Conservation (phyloP, 352 stramenopile species). For the Globisporangium spiculum region DNA sequence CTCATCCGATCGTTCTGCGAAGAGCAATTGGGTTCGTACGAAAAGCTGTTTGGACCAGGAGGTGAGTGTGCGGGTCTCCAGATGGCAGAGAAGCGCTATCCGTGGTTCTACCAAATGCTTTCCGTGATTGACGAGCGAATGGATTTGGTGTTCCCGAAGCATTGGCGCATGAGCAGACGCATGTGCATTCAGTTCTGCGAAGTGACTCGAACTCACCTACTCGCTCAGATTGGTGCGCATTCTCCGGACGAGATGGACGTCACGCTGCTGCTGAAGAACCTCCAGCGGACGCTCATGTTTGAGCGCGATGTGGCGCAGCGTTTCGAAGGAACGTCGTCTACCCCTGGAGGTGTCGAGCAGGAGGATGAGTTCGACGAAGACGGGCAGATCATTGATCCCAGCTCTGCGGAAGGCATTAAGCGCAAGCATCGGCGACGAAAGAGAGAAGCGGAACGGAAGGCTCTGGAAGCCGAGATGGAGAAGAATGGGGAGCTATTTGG, state of each 20-base stretch:
- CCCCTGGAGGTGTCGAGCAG: constrained; percentile 38
- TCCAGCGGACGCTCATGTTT: constrained; percentile 79
- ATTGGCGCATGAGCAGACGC: constrained; percentile 95
- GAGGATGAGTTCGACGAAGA: constrained; percentile 72
- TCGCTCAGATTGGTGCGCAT: constrained; percentile 59
- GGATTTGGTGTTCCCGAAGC: constrained; percentile 92
- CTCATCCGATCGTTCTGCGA: constrained; percentile 71
- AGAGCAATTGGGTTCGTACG: constrained; percentile 62
- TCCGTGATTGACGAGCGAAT: constrained; percentile 79
- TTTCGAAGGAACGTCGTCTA: constrained; percentile 49
- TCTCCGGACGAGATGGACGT: constrained; percentile 78
- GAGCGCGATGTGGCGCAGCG: constrained; percentile 66
- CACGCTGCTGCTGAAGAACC: constrained; percentile 59
- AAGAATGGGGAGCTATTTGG: constrained; percentile 47
- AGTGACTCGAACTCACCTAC: constrained; percentile 68
- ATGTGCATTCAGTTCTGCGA: constrained; percentile 94
- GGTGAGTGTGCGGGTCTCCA: constrained; percentile 53
- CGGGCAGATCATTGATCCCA: constrained; percentile 65
- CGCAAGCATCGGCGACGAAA: constrained; percentile 76
- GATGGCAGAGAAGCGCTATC: constrained; percentile 68
- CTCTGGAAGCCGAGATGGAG: constrained; percentile 59
- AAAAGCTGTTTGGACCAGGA: constrained; percentile 57
- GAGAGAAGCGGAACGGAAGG: constrained; percentile 59
- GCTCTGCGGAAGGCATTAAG: constrained; percentile 74
- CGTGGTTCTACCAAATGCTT: constrained; percentile 81